Conservation (phyloP, 805 yeast species). For the Scheffersomyces amazonensis region DNA sequence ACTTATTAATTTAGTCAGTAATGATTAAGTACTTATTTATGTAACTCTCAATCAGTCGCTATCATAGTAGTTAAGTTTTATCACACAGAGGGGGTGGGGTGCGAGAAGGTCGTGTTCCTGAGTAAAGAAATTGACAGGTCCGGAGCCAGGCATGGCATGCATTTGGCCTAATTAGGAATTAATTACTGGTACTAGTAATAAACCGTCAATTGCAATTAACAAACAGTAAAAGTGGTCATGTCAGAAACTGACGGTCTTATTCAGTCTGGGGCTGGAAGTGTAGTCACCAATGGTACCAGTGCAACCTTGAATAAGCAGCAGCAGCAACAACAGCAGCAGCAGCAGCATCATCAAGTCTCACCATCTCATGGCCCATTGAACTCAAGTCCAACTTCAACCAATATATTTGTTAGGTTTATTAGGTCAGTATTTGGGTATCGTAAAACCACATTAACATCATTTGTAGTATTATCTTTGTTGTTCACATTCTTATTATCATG, state of each 20-base stretch:
- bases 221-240: neutral
- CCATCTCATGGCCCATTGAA: constrained; percentile 7
- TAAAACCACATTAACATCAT: constrained; percentile 63
- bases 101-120: no score
- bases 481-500: constrained; percentile 36
- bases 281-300: neutral
- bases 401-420: constrained; percentile 22
- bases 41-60: no score
- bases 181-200: no score
- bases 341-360: neutral
- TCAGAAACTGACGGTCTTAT: neutral
- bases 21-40: no score
- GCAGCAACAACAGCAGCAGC: constrained; percentile 1
- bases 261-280: neutral
- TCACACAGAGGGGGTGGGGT: no score
- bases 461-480: constrained; percentile 48
- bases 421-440: constrained; percentile 66
- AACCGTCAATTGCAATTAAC: neutral
- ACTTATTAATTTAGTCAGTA: no score
- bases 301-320: neutral
- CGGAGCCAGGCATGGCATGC: no score
- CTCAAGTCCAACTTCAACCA: no score
- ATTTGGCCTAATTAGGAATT: no score
- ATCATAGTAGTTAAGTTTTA: no score
- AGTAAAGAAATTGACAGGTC: no score